A percentile compares a stretch with the other conserved stretches of the same genome.
These are phyloP conservation scores for Berberis thunbergii DNA, from an alignment of 164 flowering plant species.

Conservation along the genomic window DNA sequence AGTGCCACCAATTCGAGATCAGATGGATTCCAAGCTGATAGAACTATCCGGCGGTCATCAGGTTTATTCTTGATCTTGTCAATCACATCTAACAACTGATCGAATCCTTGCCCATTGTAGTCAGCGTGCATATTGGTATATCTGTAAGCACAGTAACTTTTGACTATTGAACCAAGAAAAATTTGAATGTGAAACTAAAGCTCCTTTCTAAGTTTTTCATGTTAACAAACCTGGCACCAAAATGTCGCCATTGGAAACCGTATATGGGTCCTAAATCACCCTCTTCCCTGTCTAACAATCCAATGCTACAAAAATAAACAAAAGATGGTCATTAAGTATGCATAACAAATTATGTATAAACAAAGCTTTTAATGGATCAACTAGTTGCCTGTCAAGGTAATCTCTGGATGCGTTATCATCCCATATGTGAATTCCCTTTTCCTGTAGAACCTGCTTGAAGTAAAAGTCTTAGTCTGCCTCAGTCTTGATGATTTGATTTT, in stretches of 20 bases:
- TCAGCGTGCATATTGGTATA: constrained; percentile 92
- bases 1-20: constrained; percentile 89
- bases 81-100: constrained; percentile 81
- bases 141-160: constrained; percentile 26
- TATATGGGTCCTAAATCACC: constrained; percentile 96
- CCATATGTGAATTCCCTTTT: constrained; percentile 86
- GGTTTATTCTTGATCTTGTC: constrained; percentile 72
- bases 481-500: too few relatives aligned
- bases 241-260: constrained; percentile 91
- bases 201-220: neutral
- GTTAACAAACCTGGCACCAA: constrained; percentile 70
- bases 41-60: constrained; percentile 72
- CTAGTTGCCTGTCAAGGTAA: constrained; percentile 63
- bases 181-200: neutral
- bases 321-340: neutral
- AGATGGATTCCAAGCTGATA: constrained; percentile 97
- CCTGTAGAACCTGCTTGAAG: constrained; percentile 38
- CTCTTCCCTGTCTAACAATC: constrained; percentile 67
- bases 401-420: constrained; percentile 92
- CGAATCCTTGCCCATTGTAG: constrained; percentile 90
- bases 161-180: constrained; percentile 5
- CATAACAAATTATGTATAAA: neutral
- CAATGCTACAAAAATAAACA: constrained; percentile 32
- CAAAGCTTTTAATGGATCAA: neutral
- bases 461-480: neutral